Evolutionary conservation across 202 grass and related monocot genomes (phyloP).

Genomic region (Cymbopogon flexuosus): DNA sequence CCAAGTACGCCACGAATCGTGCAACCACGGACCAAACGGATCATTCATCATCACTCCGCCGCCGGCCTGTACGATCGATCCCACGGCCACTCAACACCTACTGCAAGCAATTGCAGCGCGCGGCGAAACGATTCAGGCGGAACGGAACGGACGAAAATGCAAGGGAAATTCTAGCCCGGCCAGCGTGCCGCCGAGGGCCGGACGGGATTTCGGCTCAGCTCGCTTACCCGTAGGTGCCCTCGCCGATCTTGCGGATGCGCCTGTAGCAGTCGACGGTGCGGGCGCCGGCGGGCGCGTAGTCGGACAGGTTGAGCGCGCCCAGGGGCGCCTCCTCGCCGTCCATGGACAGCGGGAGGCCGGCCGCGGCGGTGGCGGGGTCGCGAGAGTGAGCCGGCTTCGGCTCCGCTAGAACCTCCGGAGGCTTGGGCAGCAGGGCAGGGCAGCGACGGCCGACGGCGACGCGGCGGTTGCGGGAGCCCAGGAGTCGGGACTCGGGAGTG

Average conservation of each 20-base stretch:
- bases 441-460: background rate
- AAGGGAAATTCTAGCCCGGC: background rate
- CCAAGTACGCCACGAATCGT: background rate
- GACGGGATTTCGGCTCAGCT: background rate
- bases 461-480: background rate
- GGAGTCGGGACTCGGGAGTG: background rate
- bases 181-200: background rate
- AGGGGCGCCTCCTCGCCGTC: constrained; percentile 38
- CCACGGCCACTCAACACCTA: background rate
- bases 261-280: constrained; percentile 54
- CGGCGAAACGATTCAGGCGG: background rate
- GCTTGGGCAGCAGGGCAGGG: constrained; percentile 1
- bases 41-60: background rate
- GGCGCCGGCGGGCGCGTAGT: constrained; percentile 41
- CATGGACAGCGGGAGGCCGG: constrained; percentile 17
- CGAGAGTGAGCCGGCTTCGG: background rate
- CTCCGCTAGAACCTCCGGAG: background rate
- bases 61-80: constrained; percentile 4
- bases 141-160: background rate
- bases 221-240: constrained; percentile 59
- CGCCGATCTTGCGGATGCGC: constrained; percentile 60
- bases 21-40: background rate
- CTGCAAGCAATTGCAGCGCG: background rate
- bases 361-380: background rate
- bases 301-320: constrained; percentile 33